Conservation (phyloP, 192 early-diverging fungal species). For the Coemansia interrupta region DNA sequence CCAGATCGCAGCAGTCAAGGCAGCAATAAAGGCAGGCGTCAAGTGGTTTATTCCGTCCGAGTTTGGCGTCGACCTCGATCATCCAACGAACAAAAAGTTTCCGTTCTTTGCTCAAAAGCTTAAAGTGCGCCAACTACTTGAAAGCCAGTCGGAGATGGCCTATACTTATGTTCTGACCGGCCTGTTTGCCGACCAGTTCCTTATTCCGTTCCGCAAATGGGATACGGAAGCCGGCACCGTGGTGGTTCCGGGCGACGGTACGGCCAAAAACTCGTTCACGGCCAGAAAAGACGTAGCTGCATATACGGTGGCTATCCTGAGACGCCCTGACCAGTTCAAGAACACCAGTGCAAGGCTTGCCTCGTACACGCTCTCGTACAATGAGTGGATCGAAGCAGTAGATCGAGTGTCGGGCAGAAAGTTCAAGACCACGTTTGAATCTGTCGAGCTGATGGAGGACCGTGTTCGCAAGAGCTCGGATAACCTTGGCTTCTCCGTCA, state of each 20-base stretch:
- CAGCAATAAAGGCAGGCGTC: neutral
- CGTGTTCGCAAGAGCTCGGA: neutral
- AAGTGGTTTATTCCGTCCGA: slow-evolving; percentile 4
- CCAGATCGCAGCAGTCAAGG: neutral
- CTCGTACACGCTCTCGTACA: neutral
- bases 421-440: neutral
- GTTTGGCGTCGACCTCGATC: neutral
- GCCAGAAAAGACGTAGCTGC: neutral
- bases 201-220: slow-evolving; percentile 1
- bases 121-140: neutral
- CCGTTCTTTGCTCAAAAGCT: neutral
- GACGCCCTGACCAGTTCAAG: neutral
- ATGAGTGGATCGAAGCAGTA: neutral
- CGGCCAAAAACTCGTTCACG: neutral
- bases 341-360: neutral
- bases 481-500: too few species aligned
- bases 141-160: neutral
- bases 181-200: neutral
- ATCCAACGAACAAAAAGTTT: neutral
- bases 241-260: neutral
- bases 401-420: neutral
- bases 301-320: neutral
- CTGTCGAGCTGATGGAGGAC: neutral
- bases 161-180: neutral
- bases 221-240: neutral